Base-by-base conservation (phyloP, 1,284 basidiomycete species). In the Cystobasidium sp. region DNA sequence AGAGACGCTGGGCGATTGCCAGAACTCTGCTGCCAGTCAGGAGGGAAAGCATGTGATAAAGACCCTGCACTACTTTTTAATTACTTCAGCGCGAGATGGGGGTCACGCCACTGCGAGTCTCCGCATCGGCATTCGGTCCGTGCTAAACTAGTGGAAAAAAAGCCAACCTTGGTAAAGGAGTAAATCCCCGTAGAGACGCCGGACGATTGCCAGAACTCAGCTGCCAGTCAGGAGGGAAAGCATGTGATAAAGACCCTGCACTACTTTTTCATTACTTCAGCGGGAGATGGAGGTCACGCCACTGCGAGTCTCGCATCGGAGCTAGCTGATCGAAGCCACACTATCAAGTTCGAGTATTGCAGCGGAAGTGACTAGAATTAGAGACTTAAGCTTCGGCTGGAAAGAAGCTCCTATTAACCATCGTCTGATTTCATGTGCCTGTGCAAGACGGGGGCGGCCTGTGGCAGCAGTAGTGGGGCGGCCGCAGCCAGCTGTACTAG, bases 401-500 rank as follows among this genome's bases (percentile, higher is more conserved):
- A 55, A 55, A 24, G 8, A 55, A 55, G 53, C 53, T 55, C 53
- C 7, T 55, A 55, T 24, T 55, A 24, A 55, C 53, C 53, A 55
- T 55, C 53, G 53, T 55, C 53, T 55, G 53, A 16, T 55, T 55
- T 55, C 8, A 55, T 55, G 53, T 55, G 7, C 53, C 46, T 24
- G 53, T 55, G 53, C 53, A 55, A 55, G 53, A 55, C 53, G 53
- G 8, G 53, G 53, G 53, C 53, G 53, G 18, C 53, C 20, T 24
- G 20, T 55, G 53, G 20, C 20, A 24, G 53, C 53, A 55, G 10
- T 55, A 24, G 20, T 55, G 8, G 53, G 20, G 53, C 53, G 53
- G 51, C 53, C 53, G 53, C 53, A 55, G 53, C 53, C 53, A 55
- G 53, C 53, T 55, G 53, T 55, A 55, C 53, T 55, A 55, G 53